Evolutionary conservation across 1,139 yeast species (phyloP), one percentile per base, ranked within the genome.

Genomic region (Groenewaldozyma auringiensis): DNA sequence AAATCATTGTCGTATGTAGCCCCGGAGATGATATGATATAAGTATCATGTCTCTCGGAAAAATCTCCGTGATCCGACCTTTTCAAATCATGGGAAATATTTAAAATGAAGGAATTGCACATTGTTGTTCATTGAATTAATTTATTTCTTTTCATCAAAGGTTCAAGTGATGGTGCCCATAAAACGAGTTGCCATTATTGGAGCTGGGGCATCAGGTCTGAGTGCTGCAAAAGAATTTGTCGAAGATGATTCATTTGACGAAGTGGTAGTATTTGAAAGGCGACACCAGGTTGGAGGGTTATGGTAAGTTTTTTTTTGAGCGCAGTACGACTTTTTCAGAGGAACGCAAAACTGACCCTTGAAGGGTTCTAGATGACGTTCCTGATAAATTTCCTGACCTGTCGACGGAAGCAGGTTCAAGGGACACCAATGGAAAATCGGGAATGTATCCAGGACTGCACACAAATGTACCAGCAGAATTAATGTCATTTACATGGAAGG

Each of bases 221-320:
- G 43, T 35, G 40, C 47, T 6, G 47, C 45, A 13, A 43, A 43
- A 17, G 37, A 42, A 11, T 41, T 48, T 11, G 22, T 45, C 25
- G 44, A 43, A 18, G 50, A 48, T 36, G 47, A 41, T 2, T 45
- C 36, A 78, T 75, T 78, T 51, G 63, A 65, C 25, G 61, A 60
- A 40, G 65, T 79, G 49, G 70, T 70, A 46, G 73, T 74, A 2
- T 77, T 71, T 53, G 83, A 78, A 54, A 72, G 74, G 52, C 67
- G 79, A 50, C 53, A 66, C 9, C 59, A 60, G 35, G 62, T 71
- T 41, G 81, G 81, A 16, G 81, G 83, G 1, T 57, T 79, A 38
- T 76, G 82, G 83, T 57, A 57, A 48, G n/a, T n/a, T n/a, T n/a
- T n/a, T n/a, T n/a, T n/a, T n/a, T n/a, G n/a, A n/a, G n/a, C n/a